Evolutionary conservation across 2,329 filamentous ascomycete species (phyloP).

Genomic region (Apiospora koreana): DNA sequence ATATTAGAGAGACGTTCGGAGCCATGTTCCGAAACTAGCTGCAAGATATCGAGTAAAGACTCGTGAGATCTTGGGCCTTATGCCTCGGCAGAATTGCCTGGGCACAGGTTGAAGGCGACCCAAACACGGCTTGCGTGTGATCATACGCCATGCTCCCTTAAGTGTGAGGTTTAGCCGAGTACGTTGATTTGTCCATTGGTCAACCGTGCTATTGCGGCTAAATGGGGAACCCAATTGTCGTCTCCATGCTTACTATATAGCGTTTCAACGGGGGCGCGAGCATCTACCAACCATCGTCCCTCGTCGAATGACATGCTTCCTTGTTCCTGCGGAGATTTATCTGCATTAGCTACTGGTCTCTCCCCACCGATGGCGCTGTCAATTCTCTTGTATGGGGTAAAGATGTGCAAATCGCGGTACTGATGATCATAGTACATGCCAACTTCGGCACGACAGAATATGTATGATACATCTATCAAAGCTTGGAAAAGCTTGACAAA

Average conservation of each 20-base stretch:
- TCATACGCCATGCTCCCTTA: constrained; percentile 3
- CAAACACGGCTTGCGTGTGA: background rate
- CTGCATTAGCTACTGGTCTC: background rate
- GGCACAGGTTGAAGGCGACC: background rate
- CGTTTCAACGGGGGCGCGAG: constrained; percentile 22
- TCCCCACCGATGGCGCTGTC: background rate
- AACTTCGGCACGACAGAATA: background rate
- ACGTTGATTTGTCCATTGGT: constrained; percentile 19
- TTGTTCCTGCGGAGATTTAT: background rate
- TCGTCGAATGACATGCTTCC: background rate
- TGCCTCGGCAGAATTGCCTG: background rate
- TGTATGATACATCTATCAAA: background rate
- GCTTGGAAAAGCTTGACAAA: constrained; percentile 8
- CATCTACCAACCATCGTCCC: background rate
- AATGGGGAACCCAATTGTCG: constrained; percentile 18
- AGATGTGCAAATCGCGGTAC: background rate
- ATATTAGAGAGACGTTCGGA: background rate
- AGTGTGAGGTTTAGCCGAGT: constrained; percentile 22
- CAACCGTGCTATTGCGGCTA: constrained; percentile 27
- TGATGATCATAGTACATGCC: background rate
- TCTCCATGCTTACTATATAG: constrained; percentile 15
- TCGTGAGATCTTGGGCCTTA: background rate
- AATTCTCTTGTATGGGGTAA: background rate
- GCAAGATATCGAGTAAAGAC: background rate
- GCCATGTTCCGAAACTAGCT: background rate